Base-by-base conservation (phyloP, 179 eudicot species). In the Camellia oleifera region DNA sequence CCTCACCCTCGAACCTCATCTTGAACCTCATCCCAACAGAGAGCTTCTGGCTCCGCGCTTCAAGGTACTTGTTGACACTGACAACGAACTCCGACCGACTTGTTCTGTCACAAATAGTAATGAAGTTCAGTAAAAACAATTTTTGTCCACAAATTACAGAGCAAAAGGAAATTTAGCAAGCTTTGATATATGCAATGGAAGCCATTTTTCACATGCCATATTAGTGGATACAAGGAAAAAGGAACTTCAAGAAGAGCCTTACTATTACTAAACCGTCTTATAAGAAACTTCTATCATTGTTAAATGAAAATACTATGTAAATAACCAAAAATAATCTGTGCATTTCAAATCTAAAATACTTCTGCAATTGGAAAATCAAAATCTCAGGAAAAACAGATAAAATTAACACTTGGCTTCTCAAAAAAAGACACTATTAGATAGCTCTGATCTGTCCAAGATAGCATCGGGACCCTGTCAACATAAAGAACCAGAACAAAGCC, bases 1-100 rank as follows among this genome's bases (percentile, higher is more conserved):
- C 98, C 66, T 92, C 99, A 26, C 94, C 98, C 89, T 92, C 99
- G 84, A 95, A 95, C 82, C 89, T 88, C 97, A 95, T 95, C 83
- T 91, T 91, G 81, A 95, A 95, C 80, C 99, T 86, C 98, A 92
- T 91, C 53, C 99, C 99, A 61, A 94, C 94, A 26, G 94, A 88
- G 77, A 95, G 85, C 81, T 88, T 89, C 75, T 89, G 89, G 80
- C 82, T 92, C 74, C 61, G 89, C 76, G 98, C 93, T 87, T 95
- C 97, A 61, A 95, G 91, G 82, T 94, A 94, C 85, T 91, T 95
- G 90, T 95, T 95, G 70, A 95, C 87, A 80, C 94, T 90, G 18
- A 95, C 93, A 71, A 95, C 85, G 79, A 95, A 95, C 76, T 91
- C 98, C 7, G 98, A 92, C 74, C 88, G 91, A 82, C 98, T 91